phyloP scores from a whole-genome alignment of 2,329 filamentous ascomycete genomes.

The Colletotrichum navitas region DNA sequence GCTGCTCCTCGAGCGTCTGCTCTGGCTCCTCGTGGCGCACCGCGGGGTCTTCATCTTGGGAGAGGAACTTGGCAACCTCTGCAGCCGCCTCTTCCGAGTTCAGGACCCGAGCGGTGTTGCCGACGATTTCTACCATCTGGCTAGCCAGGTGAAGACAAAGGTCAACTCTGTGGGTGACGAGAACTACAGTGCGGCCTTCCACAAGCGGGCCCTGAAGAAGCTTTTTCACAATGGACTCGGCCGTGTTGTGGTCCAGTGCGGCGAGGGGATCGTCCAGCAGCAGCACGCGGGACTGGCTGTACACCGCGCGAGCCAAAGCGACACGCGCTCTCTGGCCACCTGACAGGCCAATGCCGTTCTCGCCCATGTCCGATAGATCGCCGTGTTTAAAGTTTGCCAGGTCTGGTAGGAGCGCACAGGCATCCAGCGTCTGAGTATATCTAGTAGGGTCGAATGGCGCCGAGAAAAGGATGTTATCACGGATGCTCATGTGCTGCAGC shows the following conservation, averaged over 20 bases:
- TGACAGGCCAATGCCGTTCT: constrained; percentile 72
- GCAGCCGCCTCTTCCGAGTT: constrained; percentile 57
- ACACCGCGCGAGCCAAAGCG: constrained; percentile 72
- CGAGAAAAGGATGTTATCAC: constrained; percentile 75
- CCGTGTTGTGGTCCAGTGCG: constrained; percentile 72
- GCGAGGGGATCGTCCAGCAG: constrained; percentile 74
- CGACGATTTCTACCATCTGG: constrained; percentile 77
- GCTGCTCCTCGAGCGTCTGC: constrained; percentile 50
- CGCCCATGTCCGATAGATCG: constrained; percentile 70
- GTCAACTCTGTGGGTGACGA: constrained; percentile 85
- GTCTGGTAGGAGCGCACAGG: constrained; percentile 70
- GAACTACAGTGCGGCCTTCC: constrained; percentile 77
- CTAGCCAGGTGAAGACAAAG: constrained; percentile 79
- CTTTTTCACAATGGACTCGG: constrained; percentile 71
- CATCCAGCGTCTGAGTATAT: constrained; percentile 71
- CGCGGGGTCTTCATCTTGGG: constrained; percentile 44
- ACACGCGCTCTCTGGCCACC: constrained; percentile 74
- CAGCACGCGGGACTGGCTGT: constrained; percentile 68
- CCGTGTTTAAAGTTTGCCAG: constrained; percentile 68
- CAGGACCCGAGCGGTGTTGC: constrained; percentile 68
- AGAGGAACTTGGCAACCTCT: constrained; percentile 48
- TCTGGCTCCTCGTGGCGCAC: constrained; percentile 50
- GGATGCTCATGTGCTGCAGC: constrained; percentile 75
- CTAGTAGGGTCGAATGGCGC: constrained; percentile 64
- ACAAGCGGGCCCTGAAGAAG: constrained; percentile 71